phyloP scores from a whole-genome alignment of 2,329 filamentous ascomycete species.

The Colletotrichum liaoningense region DNA sequence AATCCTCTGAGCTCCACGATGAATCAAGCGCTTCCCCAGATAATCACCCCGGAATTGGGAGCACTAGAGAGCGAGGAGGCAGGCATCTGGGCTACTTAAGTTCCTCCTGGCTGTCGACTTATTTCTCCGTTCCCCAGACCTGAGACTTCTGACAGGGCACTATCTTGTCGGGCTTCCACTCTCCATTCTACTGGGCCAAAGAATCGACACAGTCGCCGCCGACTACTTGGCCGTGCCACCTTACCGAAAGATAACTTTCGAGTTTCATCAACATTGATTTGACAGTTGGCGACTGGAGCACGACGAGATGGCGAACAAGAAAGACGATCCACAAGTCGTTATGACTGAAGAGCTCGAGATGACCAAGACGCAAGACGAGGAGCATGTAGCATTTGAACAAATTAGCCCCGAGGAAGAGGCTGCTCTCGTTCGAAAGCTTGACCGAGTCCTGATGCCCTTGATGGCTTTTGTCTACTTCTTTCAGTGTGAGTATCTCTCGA shows the following conservation, averaged over 20 bases:
- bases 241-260: too few relatives aligned
- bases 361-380: conserved; percentile 4
- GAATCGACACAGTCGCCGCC: too few relatives aligned
- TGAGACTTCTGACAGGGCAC: too few relatives aligned
- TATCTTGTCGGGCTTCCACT: too few relatives aligned
- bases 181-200: too few relatives aligned
- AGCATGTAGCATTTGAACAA: conserved; percentile 1
- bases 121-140: too few relatives aligned
- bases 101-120: too few relatives aligned
- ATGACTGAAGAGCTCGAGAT: conserved; percentile 4
- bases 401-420: conserved; percentile 12
- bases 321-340: neutral
- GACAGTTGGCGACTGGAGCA: too few relatives aligned
- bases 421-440: conserved; percentile 26
- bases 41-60: neutral
- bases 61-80: neutral
- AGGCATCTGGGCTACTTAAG: too few relatives aligned
- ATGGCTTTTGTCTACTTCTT: conserved; percentile 38
- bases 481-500: conserved; percentile 21
- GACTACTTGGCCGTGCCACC: too few relatives aligned
- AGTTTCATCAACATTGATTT: too few relatives aligned
- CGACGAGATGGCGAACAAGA: neutral
- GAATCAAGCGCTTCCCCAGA: neutral
- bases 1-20: neutral
- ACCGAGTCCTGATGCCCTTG: conserved; percentile 34